phyloP scores from a whole-genome alignment of 352 stramenopile genomes.

The Phytophthora nicotianae region DNA sequence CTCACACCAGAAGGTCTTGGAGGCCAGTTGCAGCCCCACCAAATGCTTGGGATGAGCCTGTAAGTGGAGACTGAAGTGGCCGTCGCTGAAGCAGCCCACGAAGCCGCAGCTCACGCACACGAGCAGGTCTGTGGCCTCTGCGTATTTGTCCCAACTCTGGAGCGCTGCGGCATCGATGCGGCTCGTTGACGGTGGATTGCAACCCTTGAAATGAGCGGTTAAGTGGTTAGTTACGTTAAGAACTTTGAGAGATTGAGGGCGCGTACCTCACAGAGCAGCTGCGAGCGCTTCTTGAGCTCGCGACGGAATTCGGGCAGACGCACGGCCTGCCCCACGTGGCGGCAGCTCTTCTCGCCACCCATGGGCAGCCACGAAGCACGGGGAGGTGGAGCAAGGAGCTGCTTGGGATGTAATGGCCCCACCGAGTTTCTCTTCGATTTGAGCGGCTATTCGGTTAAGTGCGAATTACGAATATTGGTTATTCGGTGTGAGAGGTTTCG shows the following conservation, averaged over 20 bases:
- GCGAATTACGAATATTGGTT: background rate
- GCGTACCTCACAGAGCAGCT: conserved; percentile 45
- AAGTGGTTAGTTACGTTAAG: conserved; percentile 8
- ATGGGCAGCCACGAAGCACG: conserved; percentile 24
- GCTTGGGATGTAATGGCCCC: conserved; percentile 8
- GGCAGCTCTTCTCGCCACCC: conserved; percentile 55
- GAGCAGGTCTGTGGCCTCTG: conserved; percentile 44
- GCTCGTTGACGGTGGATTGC: conserved; percentile 3
- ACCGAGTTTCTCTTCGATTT: conserved; percentile 5
- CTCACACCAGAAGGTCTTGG: conserved; percentile 61
- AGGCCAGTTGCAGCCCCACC: conserved; percentile 52
- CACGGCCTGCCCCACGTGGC: conserved; percentile 61
- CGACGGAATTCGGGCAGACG: conserved; percentile 54
- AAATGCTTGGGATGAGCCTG: conserved; percentile 66
- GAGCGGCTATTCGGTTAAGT: conserved; percentile 7
- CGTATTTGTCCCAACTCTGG: conserved; percentile 41
- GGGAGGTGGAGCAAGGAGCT: conserved; percentile 1
- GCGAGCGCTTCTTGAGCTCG: conserved; percentile 51
- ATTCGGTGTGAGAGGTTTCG: background rate
- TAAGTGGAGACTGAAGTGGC: conserved; percentile 60
- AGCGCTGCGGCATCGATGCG: conserved; percentile 8
- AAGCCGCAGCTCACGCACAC: conserved; percentile 69
- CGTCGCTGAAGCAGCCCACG: conserved; percentile 55
- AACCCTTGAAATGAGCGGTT: conserved; percentile 11
- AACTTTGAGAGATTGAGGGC: background rate